Evolutionary conservation across 23 red algal genomes (phyloP), one percentile per base, ranked within the genome.

Genomic region (Gracilaria vermiculophylla): DNA sequence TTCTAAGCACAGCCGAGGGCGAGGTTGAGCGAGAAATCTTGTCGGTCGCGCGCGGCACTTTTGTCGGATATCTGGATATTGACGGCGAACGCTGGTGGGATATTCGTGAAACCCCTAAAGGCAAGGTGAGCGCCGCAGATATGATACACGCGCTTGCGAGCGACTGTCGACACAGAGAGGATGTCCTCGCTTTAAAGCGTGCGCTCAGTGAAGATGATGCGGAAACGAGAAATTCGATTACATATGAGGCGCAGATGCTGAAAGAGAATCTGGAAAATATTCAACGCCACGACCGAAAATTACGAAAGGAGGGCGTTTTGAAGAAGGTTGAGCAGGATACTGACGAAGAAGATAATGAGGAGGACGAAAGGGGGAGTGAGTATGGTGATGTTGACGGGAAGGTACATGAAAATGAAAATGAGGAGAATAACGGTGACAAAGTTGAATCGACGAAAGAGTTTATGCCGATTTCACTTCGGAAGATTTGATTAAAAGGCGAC

Each of bases 231-330:
- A 62, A 62, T 49, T 76, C 35, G 11, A 66, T 79, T n/a, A 91
- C 76, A 45, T 41, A 64, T 15, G 44, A 80, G 47, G 87, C 87
- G 14, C 87, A 91, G 65, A 67, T 58, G 25, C 62, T 80, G 58
- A 91, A 91, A 65, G 87, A 91, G 44, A 78, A 80, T 56, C 16
- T 91, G 52, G 87, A 91, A 52, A 91, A 91, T 67, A 61, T 62
- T 58, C 87, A 91, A 20, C 71, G 87, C 31, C 41, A 65, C 12
- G 87, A 91, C 56, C 74, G 75, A 32, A 80, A 80, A 37, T 40
- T 80, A 28, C 32, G 76, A 23, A 61, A 41, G 53, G 76, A 56
- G 42, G 76, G 76, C 0, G 76, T 80, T 8, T 41, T 80, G 44
- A 2, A 28, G 27, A 53, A 80, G 24, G 15, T 16, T 20, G 52